Conservation (phyloP, 1,284 basidiomycete species). For the Jaminaea rosea region DNA sequence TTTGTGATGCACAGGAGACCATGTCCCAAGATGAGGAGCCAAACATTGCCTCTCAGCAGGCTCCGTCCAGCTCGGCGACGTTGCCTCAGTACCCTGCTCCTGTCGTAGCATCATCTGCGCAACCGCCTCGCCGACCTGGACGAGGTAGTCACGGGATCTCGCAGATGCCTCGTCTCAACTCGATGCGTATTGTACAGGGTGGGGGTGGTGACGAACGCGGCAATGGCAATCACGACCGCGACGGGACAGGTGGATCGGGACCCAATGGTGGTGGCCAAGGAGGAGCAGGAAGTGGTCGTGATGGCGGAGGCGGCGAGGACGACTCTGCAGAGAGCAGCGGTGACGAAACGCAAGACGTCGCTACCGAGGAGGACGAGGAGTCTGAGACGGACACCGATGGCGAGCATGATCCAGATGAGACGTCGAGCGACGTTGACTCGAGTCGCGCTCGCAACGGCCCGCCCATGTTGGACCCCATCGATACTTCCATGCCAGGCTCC, state of each 20-base stretch:
- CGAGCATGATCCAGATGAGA: slow-evolving; percentile 9
- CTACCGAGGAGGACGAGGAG: slow-evolving; percentile 18
- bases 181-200: slow-evolving; percentile 15
- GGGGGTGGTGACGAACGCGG: not conserved
- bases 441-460: not conserved
- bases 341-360: slow-evolving; percentile 22
- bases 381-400: slow-evolving; percentile 22
- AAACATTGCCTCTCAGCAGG: slow-evolving; percentile 4
- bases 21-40: slow-evolving; percentile 22
- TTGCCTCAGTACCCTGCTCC: no score
- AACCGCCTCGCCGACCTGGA: not conserved
- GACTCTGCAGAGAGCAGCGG: not conserved
- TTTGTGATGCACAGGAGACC: no score
- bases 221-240: not conserved
- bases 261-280: not conserved
- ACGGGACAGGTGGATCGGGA: slow-evolving; percentile 1
- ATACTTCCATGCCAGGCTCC: slow-evolving; percentile 1
- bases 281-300: slow-evolving; percentile 6
- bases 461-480: no score
- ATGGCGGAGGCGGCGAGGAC: slow-evolving; percentile 1
- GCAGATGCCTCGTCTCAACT: slow-evolving; percentile 32
- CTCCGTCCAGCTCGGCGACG: no score
- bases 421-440: not conserved
- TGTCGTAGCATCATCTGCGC: not conserved
- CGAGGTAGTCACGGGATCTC: slow-evolving; percentile 16